These are phyloP conservation scores for Verticillium nonalfalfae DNA, from an alignment of 2,329 filamentous ascomycete genomes.

Conservation along the genomic window DNA sequence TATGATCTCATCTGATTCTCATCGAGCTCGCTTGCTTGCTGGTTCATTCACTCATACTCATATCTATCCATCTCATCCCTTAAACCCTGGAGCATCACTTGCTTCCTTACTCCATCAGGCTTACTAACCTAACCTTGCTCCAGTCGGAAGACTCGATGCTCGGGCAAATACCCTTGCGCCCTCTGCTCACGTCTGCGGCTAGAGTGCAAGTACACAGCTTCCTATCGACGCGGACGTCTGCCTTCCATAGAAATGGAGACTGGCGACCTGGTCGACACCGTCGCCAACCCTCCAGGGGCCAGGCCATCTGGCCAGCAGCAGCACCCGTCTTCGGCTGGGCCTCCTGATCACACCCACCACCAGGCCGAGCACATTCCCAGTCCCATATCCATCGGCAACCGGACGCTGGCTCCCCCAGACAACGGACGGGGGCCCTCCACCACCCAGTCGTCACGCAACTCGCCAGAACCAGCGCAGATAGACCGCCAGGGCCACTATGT, in stretches of 20 bases:
- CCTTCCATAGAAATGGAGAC: conserved; percentile 16
- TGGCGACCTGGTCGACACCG: background rate
- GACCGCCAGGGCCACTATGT: conserved; percentile 23
- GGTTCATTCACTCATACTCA: background rate
- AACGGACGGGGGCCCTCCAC: background rate
- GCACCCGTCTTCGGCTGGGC: background rate
- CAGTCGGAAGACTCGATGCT: conserved; percentile 18
- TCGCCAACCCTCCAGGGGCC: background rate
- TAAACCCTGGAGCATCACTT: background rate
- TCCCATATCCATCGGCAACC: conserved; percentile 1
- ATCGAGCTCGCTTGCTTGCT: background rate
- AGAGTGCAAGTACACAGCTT: conserved; percentile 16
- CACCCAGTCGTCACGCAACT: conserved; percentile 3
- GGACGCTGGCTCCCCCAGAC: background rate
- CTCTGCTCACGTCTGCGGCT: conserved; percentile 15
- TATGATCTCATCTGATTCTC: background rate
- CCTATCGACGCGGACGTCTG: conserved; percentile 15
- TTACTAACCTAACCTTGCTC: background rate
- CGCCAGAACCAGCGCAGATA: conserved; percentile 20
- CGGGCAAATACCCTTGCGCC: conserved; percentile 15
- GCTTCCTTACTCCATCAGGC: background rate
- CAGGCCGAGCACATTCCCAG: background rate
- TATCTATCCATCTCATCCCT: background rate
- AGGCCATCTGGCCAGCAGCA: background rate
- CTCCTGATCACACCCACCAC: background rate